Evolutionary conservation across 345 rosid genomes (phyloP).

Genomic region (Eutrema japonicum): DNA sequence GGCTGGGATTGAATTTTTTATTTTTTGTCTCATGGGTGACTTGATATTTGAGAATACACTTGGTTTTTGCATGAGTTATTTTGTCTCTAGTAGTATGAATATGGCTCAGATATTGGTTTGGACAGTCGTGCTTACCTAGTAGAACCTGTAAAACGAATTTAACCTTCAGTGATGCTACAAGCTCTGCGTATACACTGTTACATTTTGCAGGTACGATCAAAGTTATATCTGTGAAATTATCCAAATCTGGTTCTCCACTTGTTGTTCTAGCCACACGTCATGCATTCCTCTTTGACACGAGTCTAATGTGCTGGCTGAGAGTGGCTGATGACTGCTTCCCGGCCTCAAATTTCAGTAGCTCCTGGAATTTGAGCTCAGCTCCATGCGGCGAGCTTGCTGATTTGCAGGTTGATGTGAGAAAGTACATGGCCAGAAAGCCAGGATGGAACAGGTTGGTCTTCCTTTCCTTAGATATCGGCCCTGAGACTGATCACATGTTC

Average conservation of each 20-base stretch:
- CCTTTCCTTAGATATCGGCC: conserved; percentile 18
- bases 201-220: conserved; percentile 71
- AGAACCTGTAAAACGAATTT: conserved; percentile 5
- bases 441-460: conserved; percentile 90
- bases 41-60: conserved; percentile 11
- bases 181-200: conserved; percentile 24
- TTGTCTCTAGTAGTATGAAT: conserved; percentile 3
- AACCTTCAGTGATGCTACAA: conserved; percentile 16
- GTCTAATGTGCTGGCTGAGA: conserved; percentile 96
- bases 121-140: conserved; percentile 15
- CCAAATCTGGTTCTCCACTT: conserved; percentile 94
- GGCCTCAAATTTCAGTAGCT: conserved; percentile 91
- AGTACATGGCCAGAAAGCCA: conserved; percentile 95
- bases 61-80: conserved; percentile 18
- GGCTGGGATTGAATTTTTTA: not conserved
- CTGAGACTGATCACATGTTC: conserved; percentile 1
- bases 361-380: conserved; percentile 86
- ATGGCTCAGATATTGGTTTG: conserved; percentile 9
- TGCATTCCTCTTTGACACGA: conserved; percentile 87
- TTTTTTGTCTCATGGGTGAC: not conserved
- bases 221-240: conserved; percentile 88
- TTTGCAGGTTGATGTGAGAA: conserved; percentile 91
- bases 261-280: conserved; percentile 94
- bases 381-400: conserved; percentile 95
- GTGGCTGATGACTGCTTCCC: conserved; percentile 99